Evolutionary conservation across 2,329 filamentous ascomycete genomes (phyloP).

Genomic region (Trichoderma atroviride): DNA sequence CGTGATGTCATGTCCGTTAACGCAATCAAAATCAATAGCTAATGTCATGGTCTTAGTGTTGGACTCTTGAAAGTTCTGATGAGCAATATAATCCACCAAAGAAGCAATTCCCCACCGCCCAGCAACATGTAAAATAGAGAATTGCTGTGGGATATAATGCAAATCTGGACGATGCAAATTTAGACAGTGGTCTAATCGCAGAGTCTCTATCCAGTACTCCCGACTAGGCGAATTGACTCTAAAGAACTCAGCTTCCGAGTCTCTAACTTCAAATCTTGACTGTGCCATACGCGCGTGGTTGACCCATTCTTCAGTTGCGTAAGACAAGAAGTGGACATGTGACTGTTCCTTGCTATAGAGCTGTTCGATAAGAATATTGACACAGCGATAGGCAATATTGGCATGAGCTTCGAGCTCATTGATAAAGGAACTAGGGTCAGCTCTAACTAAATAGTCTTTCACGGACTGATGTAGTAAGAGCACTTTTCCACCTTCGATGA

Average conservation of each 20-base stretch:
- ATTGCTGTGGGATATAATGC: background rate
- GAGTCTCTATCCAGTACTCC: slow-evolving; percentile 8
- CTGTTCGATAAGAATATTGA: background rate
- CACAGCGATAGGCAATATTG: background rate
- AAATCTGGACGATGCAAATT: no score
- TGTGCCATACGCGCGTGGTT: slow-evolving; percentile 23
- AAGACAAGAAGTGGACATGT: background rate
- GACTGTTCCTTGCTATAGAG: background rate
- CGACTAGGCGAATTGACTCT: slow-evolving; percentile 6
- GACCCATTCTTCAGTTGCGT: slow-evolving; percentile 16
- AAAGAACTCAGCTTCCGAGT: slow-evolving; percentile 21
- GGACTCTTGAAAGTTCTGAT: no score
- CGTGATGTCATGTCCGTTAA: no score
- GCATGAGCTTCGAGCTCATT: background rate
- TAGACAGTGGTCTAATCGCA: no score
- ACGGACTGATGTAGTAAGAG: slow-evolving; percentile 29
- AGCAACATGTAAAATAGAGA: slow-evolving; percentile 27
- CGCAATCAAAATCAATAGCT: no score
- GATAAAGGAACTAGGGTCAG: background rate
- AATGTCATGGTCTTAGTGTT: no score
- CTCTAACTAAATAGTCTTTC: slow-evolving; percentile 28
- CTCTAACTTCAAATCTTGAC: slow-evolving; percentile 9
- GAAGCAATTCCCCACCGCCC: slow-evolving; percentile 22
- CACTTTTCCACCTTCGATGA: slow-evolving; percentile 28
- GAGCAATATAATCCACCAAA: slow-evolving; percentile 14